Percentiles rank a stretch among this genome's conserved stretches.
phyloP scores from a whole-genome alignment of 495 filamentous ascomycete genomes.

The Aspergillus affinis region DNA sequence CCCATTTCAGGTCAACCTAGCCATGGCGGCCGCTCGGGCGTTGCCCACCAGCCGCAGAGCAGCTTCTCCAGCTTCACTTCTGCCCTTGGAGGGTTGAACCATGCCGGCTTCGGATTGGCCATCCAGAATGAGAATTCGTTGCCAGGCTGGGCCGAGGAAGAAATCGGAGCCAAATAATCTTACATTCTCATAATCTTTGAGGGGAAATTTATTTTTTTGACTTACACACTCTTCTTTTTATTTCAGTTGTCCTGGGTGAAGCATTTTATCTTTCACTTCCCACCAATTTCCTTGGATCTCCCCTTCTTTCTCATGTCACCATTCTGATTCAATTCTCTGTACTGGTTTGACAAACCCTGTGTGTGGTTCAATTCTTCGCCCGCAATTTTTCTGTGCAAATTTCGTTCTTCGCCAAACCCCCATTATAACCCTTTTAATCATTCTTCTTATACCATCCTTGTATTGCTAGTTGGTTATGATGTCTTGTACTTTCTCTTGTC shows the following conservation, averaged over 20 bases:
- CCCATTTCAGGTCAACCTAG: conserved; percentile 43
- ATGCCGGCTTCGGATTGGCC: conserved; percentile 59
- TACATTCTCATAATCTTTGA: conserved; percentile 13
- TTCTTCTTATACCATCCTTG: conserved; percentile 36
- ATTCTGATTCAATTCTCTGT: conserved; percentile 30
- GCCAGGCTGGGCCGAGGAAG: conserved; percentile 66
- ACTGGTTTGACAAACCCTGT: conserved; percentile 18
- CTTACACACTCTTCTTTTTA: conserved; percentile 10
- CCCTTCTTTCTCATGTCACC: conserved; percentile 16
- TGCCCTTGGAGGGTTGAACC: conserved; percentile 56
- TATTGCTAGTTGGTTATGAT: conserved; percentile 49
- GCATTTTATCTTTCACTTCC: conserved; percentile 16
- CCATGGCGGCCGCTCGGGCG: conserved; percentile 41
- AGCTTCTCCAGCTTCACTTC: conserved; percentile 60
- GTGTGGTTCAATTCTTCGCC: conserved; percentile 16
- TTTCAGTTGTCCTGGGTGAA: conserved; percentile 24
- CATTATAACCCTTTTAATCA: conserved; percentile 33
- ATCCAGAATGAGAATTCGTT: conserved; percentile 64
- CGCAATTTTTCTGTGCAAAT: conserved; percentile 22
- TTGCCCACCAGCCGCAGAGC: conserved; percentile 52
- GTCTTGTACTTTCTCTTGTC: conserved; percentile 25
- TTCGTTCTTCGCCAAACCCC: conserved; percentile 26
- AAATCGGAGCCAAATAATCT: conserved; percentile 55
- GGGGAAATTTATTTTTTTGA: background rate
- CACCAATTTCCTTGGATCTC: conserved; percentile 8